phyloP scores from a whole-genome alignment of 495 filamentous ascomycete species.

The Annulohypoxylon moriforme region DNA sequence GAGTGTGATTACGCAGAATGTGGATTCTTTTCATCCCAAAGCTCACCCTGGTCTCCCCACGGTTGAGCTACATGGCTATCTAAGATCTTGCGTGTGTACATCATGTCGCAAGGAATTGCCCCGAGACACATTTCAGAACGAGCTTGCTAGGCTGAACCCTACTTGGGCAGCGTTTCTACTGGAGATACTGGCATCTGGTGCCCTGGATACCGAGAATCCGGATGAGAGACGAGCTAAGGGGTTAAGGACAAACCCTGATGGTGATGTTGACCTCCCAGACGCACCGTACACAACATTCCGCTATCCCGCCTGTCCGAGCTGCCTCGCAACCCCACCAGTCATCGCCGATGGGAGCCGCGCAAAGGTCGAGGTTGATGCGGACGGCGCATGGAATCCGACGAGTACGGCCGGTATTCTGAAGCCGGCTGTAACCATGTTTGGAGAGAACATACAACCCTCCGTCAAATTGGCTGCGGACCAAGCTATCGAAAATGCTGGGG shows the following conservation, averaged over 20 bases:
- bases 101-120: conserved; percentile 75
- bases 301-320: conserved; percentile 89
- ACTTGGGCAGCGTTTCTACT: conserved; percentile 82
- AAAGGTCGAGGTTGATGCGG: conserved; percentile 75
- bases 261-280: conserved; percentile 90
- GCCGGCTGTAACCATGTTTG: conserved; percentile 94
- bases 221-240: conserved; percentile 74
- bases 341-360: conserved; percentile 66
- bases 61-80: conserved; percentile 89
- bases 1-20: conserved; percentile 92
- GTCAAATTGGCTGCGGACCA: conserved; percentile 83
- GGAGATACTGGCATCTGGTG: conserved; percentile 75
- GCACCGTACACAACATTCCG: conserved; percentile 90
- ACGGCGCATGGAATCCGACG: conserved; percentile 79
- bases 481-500: conserved; percentile 77
- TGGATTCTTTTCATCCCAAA: conserved; percentile 88
- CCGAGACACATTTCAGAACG: conserved; percentile 77
- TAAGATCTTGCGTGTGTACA: conserved; percentile 83
- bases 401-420: conserved; percentile 87
- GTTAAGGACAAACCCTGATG: conserved; percentile 89
- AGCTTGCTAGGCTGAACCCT: conserved; percentile 84
- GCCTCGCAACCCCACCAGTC: conserved; percentile 73
- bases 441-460: conserved; percentile 76
- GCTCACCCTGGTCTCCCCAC: conserved; percentile 81
- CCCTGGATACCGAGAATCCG: conserved; percentile 80